Evolutionary conservation across 305 asterid species (phyloP), one percentile per base, ranked within the genome.

Genomic region (Fraxinus angustifolia): DNA sequence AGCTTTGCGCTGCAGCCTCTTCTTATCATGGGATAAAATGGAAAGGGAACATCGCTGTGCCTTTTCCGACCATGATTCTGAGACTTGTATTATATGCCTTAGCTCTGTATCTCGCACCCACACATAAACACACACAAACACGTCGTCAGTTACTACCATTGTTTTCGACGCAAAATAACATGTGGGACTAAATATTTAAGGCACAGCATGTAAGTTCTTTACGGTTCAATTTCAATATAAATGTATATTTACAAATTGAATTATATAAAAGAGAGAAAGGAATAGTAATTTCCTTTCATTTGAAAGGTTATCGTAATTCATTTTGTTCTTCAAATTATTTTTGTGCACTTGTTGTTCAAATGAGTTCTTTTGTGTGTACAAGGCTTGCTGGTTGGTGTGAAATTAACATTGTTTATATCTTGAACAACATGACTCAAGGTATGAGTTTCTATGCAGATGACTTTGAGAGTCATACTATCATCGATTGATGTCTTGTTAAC

Each of bases 211-310:
- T 78, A 56, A 19, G 74, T 45, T 19, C 10, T 81, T 30, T 70
- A 35, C 31, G 53, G 68, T 83, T 76, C 67, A 40, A 45, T 78
- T 58, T 35, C 81, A 72, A 28, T 87, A 88, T 89, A 89, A 72
- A 87, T 89, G 87, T 82, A 73, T 85, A 84, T 77, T 11, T 45
- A 8, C 16, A 45, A 45, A 10, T 42, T 45, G 53, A 45, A 1
- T 4, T 12, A 1, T 10, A 45, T 45, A 45, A 45, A 40, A 40
- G 48, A 40, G 48, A 8, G 1, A 8, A 36, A 8, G 12, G 48
- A 40, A 40, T 40, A 1, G 10, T 45, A 45, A 10, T 45, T 45
- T 45, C 3, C n/a, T 45, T 45, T 45, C 53, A 45, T 45, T 45
- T 45, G n/a, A 11, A 45, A 45, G 53, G n/a, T 45, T 11, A 45